These are phyloP conservation scores for Camptophora hylomeconis DNA, from an alignment of 2,329 filamentous ascomycete genomes.

Conservation along the genomic window DNA sequence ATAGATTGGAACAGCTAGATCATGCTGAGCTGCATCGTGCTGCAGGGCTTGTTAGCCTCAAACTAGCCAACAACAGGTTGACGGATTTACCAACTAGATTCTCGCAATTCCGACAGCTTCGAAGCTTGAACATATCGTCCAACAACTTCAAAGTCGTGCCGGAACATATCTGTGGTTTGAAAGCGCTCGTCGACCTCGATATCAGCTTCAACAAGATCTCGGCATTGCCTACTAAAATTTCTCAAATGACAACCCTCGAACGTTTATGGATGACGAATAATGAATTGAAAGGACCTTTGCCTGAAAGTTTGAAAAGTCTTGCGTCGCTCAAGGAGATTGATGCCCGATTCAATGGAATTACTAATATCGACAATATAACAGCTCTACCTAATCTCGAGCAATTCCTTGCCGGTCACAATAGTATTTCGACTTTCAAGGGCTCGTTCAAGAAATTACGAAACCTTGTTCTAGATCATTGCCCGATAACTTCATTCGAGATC, in stretches of 20 bases:
- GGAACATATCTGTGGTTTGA: slow-evolving; percentile 67
- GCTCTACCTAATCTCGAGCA: slow-evolving; percentile 77
- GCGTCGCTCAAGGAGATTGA: slow-evolving; percentile 76
- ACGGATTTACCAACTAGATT: slow-evolving; percentile 71
- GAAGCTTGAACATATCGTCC: slow-evolving; percentile 82
- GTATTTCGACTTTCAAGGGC: slow-evolving; percentile 77
- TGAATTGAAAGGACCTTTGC: slow-evolving; percentile 62
- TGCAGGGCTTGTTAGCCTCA: slow-evolving; percentile 69
- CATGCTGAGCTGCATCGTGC: slow-evolving; percentile 69
- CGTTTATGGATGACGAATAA: slow-evolving; percentile 95
- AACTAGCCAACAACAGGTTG: slow-evolving; percentile 84
- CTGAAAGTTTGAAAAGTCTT: slow-evolving; percentile 58
- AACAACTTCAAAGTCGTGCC: slow-evolving; percentile 83
- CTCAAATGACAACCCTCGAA: slow-evolving; percentile 66
- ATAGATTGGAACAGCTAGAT: slow-evolving; percentile 74
- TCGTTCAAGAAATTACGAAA: slow-evolving; percentile 75
- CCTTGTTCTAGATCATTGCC: slow-evolving; percentile 85
- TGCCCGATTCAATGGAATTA: slow-evolving; percentile 82
- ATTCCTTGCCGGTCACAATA: slow-evolving; percentile 82
- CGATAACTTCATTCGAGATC: slow-evolving; percentile 86
- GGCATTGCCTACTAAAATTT: slow-evolving; percentile 65
- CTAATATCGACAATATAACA: slow-evolving; percentile 76
- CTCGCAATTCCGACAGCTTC: slow-evolving; percentile 61
- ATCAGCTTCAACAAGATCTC: slow-evolving; percentile 92
- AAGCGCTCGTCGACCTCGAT: slow-evolving; percentile 79